phyloP scores from a whole-genome alignment of 2,329 filamentous ascomycete genomes.

The Teratosphaeria zuluensis region DNA sequence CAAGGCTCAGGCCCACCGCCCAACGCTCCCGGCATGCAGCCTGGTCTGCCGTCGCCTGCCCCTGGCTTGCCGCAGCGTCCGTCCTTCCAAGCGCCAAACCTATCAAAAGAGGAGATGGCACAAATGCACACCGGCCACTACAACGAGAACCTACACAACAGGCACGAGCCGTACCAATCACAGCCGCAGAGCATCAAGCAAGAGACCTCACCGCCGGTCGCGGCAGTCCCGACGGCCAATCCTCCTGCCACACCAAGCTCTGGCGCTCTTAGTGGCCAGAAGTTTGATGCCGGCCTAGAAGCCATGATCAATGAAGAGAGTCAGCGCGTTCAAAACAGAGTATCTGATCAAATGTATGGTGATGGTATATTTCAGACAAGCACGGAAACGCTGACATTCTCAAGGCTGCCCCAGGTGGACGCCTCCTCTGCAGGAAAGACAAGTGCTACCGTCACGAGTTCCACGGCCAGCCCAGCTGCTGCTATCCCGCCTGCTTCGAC shows the following conservation, averaged over 20 bases:
- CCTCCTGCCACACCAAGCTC: neutral
- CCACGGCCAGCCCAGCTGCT: neutral
- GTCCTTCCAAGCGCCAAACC: slow-evolving; percentile 44
- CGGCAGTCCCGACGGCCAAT: neutral
- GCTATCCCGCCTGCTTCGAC: neutral
- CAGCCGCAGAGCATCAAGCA: neutral
- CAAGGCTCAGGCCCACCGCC: neutral
- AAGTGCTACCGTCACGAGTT: neutral
- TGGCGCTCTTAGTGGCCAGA: neutral
- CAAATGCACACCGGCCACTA: slow-evolving; percentile 42
- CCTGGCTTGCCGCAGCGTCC: slow-evolving; percentile 53
- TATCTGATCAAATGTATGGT: neutral
- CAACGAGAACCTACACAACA: slow-evolving; percentile 34
- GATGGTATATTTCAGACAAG: neutral
- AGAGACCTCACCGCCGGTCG: neutral
- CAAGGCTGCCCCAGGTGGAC: neutral
- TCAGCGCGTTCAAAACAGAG: neutral
- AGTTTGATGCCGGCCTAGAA: neutral
- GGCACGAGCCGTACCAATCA: slow-evolving; percentile 20
- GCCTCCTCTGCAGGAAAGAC: neutral
- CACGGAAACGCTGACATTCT: neutral
- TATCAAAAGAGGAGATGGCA: slow-evolving; percentile 46
- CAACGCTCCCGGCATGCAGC: slow-evolving; percentile 1
- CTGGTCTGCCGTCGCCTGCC: slow-evolving; percentile 40
- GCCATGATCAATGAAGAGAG: neutral